phyloP scores from a whole-genome alignment of 306 rosid genomes.

The Acacia melanoxylon region DNA sequence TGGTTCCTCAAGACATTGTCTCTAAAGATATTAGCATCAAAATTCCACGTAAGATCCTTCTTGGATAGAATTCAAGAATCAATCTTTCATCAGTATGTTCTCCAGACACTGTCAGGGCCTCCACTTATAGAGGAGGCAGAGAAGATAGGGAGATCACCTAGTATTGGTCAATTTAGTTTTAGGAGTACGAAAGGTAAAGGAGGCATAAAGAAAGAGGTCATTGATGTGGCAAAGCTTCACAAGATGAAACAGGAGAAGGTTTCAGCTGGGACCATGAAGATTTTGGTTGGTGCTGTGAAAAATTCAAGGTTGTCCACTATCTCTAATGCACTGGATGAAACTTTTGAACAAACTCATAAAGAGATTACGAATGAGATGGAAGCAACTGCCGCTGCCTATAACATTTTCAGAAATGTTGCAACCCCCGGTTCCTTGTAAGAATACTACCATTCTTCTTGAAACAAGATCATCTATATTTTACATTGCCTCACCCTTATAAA shows the following conservation, averaged over 20 bases:
- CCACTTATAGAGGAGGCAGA: slow-evolving; percentile 71
- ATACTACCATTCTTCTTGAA: slow-evolving; percentile 12
- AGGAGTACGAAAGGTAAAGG: slow-evolving; percentile 51
- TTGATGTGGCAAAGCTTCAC: slow-evolving; percentile 79
- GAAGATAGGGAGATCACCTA: slow-evolving; percentile 47
- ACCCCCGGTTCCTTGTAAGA: slow-evolving; percentile 63
- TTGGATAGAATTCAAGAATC: slow-evolving; percentile 94
- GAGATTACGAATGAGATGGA: slow-evolving; percentile 94
- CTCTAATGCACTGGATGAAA: slow-evolving; percentile 64
- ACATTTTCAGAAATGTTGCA: slow-evolving; percentile 75
- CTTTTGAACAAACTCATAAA: slow-evolving; percentile 61
- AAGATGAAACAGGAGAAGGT: slow-evolving; percentile 85
- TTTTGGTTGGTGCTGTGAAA: slow-evolving; percentile 75
- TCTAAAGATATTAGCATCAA: slow-evolving; percentile 75
- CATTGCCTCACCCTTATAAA: background rate
- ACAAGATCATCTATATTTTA: background rate
- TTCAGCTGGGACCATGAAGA: slow-evolving; percentile 98
- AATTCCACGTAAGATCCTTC: slow-evolving; percentile 80
- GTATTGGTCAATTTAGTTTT: slow-evolving; percentile 67
- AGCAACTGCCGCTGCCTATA: slow-evolving; percentile 75
- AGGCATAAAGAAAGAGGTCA: slow-evolving; percentile 52
- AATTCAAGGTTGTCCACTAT: slow-evolving; percentile 85
- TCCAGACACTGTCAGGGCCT: slow-evolving; percentile 83
- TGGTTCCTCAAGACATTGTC: slow-evolving; percentile 70
- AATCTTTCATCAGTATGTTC: slow-evolving; percentile 75